A percentile compares a stretch with the other conserved stretches of the same genome.
Conservation (phyloP, 1,284 basidiomycete genomes). For the Exsudoporus floridanus region DNA sequence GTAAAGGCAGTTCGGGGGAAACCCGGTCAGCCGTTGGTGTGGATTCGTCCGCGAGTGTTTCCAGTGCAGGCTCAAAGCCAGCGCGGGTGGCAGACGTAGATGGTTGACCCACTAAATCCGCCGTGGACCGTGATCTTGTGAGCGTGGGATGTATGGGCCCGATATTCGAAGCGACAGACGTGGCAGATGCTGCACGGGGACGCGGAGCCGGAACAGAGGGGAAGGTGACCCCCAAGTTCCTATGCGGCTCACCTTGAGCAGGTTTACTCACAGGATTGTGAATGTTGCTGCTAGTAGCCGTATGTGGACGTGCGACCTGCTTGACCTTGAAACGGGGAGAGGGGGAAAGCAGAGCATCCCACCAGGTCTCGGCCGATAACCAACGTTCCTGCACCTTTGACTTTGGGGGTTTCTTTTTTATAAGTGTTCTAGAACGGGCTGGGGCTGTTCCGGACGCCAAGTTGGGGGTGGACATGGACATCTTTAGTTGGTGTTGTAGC, state of each 20-base stretch:
- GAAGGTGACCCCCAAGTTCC: conserved; percentile 2
- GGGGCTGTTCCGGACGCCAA: conserved; percentile 37
- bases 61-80: conserved; percentile 24
- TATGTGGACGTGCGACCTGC: conserved; percentile 14
- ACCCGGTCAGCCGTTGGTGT: conserved; percentile 21
- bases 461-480: conserved; percentile 62
- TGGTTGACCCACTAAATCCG: conserved; percentile 30
- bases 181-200: conserved; percentile 25
- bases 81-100: conserved; percentile 8
- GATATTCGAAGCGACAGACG: conserved; percentile 4
- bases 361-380: conserved; percentile 75
- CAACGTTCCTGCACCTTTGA: conserved; percentile 55
- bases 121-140: conserved; percentile 49
- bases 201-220: conserved; percentile 13
- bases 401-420: conserved; percentile 12
- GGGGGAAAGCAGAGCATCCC: conserved; percentile 72
- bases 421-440: conserved; percentile 1
- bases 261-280: conserved; percentile 55
- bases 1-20: conserved; percentile 52
- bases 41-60: conserved; percentile 19
- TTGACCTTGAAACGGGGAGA: conserved; percentile 61
- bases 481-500: conserved; percentile 37
- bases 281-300: conserved; percentile 37
- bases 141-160: conserved; percentile 40
- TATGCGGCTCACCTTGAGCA: conserved; percentile 20